phyloP scores from a whole-genome alignment of 1,284 basidiomycete genomes.

The Mycena citricolor region DNA sequence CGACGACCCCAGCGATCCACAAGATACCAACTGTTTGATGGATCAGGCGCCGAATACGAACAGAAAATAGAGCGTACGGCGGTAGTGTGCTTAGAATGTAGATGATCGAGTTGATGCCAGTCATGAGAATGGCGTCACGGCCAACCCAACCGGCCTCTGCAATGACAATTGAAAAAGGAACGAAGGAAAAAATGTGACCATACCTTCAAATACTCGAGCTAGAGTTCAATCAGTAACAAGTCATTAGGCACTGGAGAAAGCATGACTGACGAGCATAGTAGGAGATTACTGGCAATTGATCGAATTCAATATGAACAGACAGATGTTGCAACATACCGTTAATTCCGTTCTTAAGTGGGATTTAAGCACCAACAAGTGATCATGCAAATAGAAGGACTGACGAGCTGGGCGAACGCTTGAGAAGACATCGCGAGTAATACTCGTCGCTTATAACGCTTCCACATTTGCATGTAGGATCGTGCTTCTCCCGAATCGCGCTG shows the following conservation, averaged over 20 bases:
- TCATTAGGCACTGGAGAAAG: conserved; percentile 14
- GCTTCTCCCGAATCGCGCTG: conserved; percentile 76
- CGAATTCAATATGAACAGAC: conserved; percentile 5
- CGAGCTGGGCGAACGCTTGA: conserved; percentile 93
- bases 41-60: conserved; percentile 9
- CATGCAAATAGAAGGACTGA: conserved; percentile 39
- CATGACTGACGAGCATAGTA: conserved; percentile 84
- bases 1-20: conserved; percentile 92
- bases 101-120: conserved; percentile 89
- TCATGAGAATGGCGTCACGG: conserved; percentile 96
- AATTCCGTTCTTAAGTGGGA: conserved; percentile 72
- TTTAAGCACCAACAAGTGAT: conserved; percentile 7
- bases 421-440: conserved; percentile 97
- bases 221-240: too few relatives aligned
- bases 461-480: conserved; percentile 83
- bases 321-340: conserved; percentile 58
- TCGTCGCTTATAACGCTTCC: conserved; percentile 84
- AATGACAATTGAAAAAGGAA: conserved; percentile 9
- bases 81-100: conserved; percentile 85
- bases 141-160: conserved; percentile 96
- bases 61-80: conserved; percentile 50
- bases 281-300: conserved; percentile 68
- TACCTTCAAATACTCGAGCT: conserved; percentile 86
- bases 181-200: conserved; percentile 19
- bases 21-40: conserved; percentile 80